Percentiles rank a stretch among this genome's conserved stretches.
phyloP scores from a whole-genome alignment of 2,329 filamentous ascomycete genomes.

The Aspergillus latus region DNA sequence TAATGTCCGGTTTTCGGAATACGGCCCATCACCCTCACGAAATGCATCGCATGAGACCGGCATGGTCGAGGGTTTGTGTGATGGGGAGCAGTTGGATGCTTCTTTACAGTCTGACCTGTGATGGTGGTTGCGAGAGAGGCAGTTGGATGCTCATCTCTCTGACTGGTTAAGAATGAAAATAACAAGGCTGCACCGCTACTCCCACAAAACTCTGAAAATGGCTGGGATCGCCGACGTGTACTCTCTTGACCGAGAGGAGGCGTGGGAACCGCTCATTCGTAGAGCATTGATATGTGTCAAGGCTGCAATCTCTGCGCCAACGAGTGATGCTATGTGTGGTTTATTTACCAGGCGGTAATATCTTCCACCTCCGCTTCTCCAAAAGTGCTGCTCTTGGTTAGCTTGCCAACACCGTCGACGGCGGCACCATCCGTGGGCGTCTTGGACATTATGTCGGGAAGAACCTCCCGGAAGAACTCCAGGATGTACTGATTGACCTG shows the following conservation, averaged over 20 bases:
- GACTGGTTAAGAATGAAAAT: slow-evolving; percentile 38
- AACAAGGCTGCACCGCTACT: slow-evolving; percentile 35
- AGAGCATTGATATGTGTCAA: slow-evolving; percentile 17
- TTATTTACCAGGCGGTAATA: slow-evolving; percentile 81
- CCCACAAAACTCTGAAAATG: slow-evolving; percentile 23
- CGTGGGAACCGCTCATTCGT: slow-evolving; percentile 8
- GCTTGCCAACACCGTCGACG: slow-evolving; percentile 57
- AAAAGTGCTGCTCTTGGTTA: slow-evolving; percentile 87
- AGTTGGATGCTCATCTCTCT: slow-evolving; percentile 45
- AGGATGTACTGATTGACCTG: slow-evolving; percentile 90
- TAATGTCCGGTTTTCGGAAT: slow-evolving; percentile 8
- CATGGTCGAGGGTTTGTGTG: slow-evolving; percentile 28
- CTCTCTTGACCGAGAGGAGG: slow-evolving; percentile 21
- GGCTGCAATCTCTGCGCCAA: slow-evolving; percentile 34
- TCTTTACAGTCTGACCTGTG: slow-evolving; percentile 40
- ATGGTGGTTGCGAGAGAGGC: slow-evolving; percentile 37
- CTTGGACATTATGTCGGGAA: slow-evolving; percentile 84
- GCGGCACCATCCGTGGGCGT: slow-evolving; percentile 50
- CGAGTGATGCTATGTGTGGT: slow-evolving; percentile 4
- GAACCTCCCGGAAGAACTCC: slow-evolving; percentile 74
- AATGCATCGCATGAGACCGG: slow-evolving; percentile 4
- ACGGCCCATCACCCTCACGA: slow-evolving; percentile 24
- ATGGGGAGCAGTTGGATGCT: slow-evolving; percentile 48
- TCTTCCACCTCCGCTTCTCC: slow-evolving; percentile 95
- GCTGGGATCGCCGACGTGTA: slow-evolving; percentile 17